Conservation (phyloP, 495 filamentous ascomycete species). For the Neurospora cerealis region DNA sequence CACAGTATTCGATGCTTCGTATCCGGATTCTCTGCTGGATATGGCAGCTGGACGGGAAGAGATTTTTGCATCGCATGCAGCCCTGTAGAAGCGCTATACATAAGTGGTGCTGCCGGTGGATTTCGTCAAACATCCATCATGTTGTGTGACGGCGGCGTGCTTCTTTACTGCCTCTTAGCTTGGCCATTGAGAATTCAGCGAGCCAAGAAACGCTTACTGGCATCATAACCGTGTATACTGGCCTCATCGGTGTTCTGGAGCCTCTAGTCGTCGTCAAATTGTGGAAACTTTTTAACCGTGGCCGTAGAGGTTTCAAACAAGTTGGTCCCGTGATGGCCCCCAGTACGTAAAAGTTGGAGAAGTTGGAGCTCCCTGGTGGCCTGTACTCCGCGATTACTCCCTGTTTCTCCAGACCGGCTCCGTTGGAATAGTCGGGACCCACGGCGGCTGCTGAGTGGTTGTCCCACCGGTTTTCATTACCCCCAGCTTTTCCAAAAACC, state of each 20-base stretch:
- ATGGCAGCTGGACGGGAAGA: background rate
- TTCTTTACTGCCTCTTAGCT: conserved; percentile 16
- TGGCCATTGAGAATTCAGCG: background rate
- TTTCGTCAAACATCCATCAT: background rate
- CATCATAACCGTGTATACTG: conserved; percentile 11
- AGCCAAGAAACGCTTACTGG: conserved; percentile 1
- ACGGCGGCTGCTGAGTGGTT: conserved; percentile 6
- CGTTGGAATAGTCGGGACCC: conserved; percentile 5
- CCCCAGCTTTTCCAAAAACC: conserved; percentile 13
- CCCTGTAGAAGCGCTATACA: background rate
- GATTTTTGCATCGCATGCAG: background rate
- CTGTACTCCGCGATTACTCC: background rate
- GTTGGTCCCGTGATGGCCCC: conserved; percentile 19
- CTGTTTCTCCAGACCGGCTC: background rate
- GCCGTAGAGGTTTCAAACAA: background rate
- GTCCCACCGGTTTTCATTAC: conserved; percentile 15
- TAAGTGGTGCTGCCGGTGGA: background rate
- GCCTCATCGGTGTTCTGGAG: conserved; percentile 6
- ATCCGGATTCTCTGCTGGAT: background rate
- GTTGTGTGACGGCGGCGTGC: background rate
- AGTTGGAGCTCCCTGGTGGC: background rate
- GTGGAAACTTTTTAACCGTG: conserved; percentile 9
- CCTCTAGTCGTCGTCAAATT: conserved; percentile 5
- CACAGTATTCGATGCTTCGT: background rate
- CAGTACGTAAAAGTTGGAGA: conserved; percentile 20